Evolutionary conservation across 192 early-diverging fungal genomes (phyloP), one percentile per base, ranked within the genome.

Genomic region (Backusella tarrabulga): DNA sequence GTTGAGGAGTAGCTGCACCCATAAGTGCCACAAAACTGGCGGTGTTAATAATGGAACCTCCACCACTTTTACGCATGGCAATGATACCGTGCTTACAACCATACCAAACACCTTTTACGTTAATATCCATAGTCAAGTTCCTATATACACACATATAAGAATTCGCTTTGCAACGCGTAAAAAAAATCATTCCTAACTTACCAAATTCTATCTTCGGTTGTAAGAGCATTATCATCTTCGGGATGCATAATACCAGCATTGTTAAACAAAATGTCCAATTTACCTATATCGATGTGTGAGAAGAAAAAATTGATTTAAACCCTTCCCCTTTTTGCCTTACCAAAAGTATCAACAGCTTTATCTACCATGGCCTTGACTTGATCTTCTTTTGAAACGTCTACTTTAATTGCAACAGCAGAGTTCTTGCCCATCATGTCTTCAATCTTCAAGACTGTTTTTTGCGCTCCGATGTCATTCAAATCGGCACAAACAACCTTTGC

Each of bases 91-190:
- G 90, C 73, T 93, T 93, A 85, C 92, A 94, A 36, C 95, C 95
- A 79, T 80, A 95, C 95, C 95, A 96, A 21, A 96, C 95, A 32
- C 95, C 93, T 81, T 96, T 96, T 42, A 95, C 91, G 80, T 96
- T 96, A 81, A 94, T 92, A 68, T 93, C 84, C 90, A 95, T 89
- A 32, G 90, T 91, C 54, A 88, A 52, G 63, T 91, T 87, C 89
- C 89, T 90, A 71, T 23, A 54, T 6, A 68, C n/a, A 3, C n/a
- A 3, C 12, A 9, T 6, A 73, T 66, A 66, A 44, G n/a, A 69
- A 40, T 40, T 4, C 9, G n/a, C 12, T 40, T 12, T 38, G 36
- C 14, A 70, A 70, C 68, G 68, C 68, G 36, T 69, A 35, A 35
- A 35, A 60, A 32, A 32, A 29, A 85, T 85, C 46, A 50, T 4